Evolutionary conservation across 2,329 filamentous ascomycete species (phyloP), one percentile per base, ranked within the genome.

Genomic region (Fusarium fracticaudum): DNA sequence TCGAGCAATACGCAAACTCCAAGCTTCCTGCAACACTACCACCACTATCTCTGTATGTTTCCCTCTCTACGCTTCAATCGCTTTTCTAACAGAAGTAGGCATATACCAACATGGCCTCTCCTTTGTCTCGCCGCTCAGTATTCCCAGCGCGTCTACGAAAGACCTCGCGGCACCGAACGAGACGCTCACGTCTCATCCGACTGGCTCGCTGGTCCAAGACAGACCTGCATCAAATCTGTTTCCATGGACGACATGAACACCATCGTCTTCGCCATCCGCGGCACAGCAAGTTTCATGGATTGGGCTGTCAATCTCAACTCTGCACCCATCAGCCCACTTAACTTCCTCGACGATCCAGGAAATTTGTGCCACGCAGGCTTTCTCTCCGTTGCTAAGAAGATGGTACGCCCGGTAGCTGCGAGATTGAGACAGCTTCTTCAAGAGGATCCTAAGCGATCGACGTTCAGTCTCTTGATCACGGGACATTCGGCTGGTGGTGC

Each of bases 401-500:
- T 96, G 93, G 83, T 95, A 31, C 84, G 84, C 10, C 91, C 93
- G 1, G 92, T 97, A 2, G 93, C 94, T 2, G 86, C 89, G 0
- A 89, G 92, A 2, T 87, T 97, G 13, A 88, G 91, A 4, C 86
- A 90, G 71, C 84, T 96, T 1, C 86, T 97, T 1, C 86, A 92
- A 72, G 93, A 96, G 72, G 90, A 95, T 70, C 93, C 93, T 0
- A 82, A 85, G 7, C 88, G 93, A 17, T 87, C 89, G 11, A 84
- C 86, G 6, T 93, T 91, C 78, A 94, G 91, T 22, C 86, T 97
- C 14, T 85, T 97, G 24, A 93, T 98, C 69, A 97, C 95, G 0
- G 95, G 95, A 0, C 95, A 97, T 79, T 94, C 92, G 3, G 95
- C 95, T 0, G 95, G 94, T 22, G 95, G 95, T 6, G 95, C 95